Base-by-base conservation (phyloP, 2,329 filamentous ascomycete species). In the Magnaporthiopsis rhizophila region DNA sequence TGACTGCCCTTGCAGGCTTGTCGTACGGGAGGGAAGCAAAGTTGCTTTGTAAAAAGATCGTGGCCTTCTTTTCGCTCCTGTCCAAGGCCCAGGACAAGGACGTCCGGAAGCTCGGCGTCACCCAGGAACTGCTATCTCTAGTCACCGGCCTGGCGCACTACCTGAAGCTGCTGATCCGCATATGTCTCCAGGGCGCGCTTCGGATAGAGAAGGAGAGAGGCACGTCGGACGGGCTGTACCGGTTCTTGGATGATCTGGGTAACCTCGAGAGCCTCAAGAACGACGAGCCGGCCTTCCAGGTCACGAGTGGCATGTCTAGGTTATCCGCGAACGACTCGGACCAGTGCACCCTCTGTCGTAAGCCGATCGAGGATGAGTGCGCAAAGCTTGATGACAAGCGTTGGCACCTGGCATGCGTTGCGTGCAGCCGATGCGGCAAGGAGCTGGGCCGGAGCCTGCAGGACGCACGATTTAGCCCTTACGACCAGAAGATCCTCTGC, bases 21-120 rank as follows among this genome's bases (percentile, higher is more conserved):
- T 91, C 92, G 12, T 99, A 98, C 74, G 90, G 90, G 24, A 88
- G 95, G 71, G 95, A 99, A 79, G 91, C 95, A n/a, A 99, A 99
- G 77, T 83, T 99, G 62, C 85, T 99, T n/a, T 99, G 95, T 81
- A 99, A 99, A 78, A 99, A 99, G 77, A 96, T 99, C 64, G 95
- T 99, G 7, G 91, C 94, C 32, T 99, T 99, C 80, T 99, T 99
- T 75, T 92, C 92, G 15, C 81, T 99, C 24, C 82, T 99, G 11
- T 96, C 94, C 7, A 97, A 97, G 75, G 95, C 93, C 1, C 94
- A 98, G 73, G 93, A 97, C 72, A 91, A 88, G 11, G 91, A 89
- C n/a, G 87, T 91, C 53, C 85, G 91, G 65, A 95, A 97, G 74
- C 86, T 98, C 58, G 95, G 95, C 58, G 95, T 99, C 38, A 99